A percentile compares a stretch with the other conserved stretches of the same genome.
Evolutionary conservation across 2,329 filamentous ascomycete species (phyloP).

Genomic region (Fusarium sp.): DNA sequence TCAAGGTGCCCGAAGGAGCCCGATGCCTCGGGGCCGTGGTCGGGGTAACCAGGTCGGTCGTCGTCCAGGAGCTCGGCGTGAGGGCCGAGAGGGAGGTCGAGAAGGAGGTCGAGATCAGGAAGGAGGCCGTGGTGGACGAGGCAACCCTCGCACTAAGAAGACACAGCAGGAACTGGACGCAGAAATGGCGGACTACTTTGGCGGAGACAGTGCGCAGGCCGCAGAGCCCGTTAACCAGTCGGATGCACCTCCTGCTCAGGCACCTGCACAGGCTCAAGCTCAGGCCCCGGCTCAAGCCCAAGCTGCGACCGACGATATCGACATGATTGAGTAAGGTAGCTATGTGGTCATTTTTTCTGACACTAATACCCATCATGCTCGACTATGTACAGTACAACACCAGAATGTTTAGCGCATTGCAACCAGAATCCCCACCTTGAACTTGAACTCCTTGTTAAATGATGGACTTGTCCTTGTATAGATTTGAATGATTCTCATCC

Average conservation of each 20-base stretch:
- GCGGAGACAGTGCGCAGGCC: slow-evolving; percentile 58
- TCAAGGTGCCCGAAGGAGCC: slow-evolving; percentile 67
- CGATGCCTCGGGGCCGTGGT: slow-evolving; percentile 66
- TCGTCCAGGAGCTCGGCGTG: slow-evolving; percentile 62
- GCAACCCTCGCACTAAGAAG: slow-evolving; percentile 78
- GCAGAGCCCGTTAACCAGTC: slow-evolving; percentile 51
- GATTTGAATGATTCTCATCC: slow-evolving; percentile 4
- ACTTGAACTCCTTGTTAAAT: slow-evolving; percentile 31
- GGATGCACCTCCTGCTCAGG: slow-evolving; percentile 51
- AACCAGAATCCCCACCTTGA: slow-evolving; percentile 38
- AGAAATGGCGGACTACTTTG: slow-evolving; percentile 98
- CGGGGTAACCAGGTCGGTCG: slow-evolving; percentile 61
- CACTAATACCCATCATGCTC: slow-evolving; percentile 19
- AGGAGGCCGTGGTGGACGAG: slow-evolving; percentile 58
- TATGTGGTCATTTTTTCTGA: slow-evolving; percentile 28
- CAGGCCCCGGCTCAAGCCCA: slow-evolving; percentile 42
- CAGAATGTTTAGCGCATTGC: slow-evolving; percentile 45
- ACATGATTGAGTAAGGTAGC: slow-evolving; percentile 75
- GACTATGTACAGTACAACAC: slow-evolving; percentile 48
- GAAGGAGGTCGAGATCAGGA: slow-evolving; percentile 54
- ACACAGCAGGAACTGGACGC: slow-evolving; percentile 93
- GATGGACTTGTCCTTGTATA: slow-evolving; percentile 12
- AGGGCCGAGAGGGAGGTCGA: slow-evolving; percentile 56
- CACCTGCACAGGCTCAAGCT: slow-evolving; percentile 32
- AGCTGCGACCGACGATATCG: slow-evolving; percentile 69